A percentile compares a stretch with the other conserved stretches of the same genome.
Conservation (phyloP, 1,284 basidiomycete genomes). For the Filobasidium uniguttulatum region DNA sequence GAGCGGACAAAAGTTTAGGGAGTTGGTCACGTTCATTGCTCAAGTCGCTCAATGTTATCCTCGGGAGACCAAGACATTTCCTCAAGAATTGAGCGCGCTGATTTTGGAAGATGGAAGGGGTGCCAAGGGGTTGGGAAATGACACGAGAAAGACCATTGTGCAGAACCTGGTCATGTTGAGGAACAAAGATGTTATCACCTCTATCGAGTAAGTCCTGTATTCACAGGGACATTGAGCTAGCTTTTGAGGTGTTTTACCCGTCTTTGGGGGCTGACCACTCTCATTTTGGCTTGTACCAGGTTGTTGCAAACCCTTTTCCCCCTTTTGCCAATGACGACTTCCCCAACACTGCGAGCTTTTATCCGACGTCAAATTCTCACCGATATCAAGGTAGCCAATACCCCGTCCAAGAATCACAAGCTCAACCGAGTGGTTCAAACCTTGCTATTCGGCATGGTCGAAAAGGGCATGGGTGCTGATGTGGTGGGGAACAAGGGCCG, state of each 20-base stretch:
- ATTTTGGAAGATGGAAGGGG: slow-evolving; percentile 43
- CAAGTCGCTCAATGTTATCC: slow-evolving; percentile 83
- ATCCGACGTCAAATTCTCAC: slow-evolving; percentile 88
- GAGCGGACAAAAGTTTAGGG: slow-evolving; percentile 57
- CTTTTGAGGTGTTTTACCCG: no score
- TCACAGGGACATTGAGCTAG: no score
- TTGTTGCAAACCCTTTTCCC: slow-evolving; percentile 85
- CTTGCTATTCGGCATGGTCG: slow-evolving; percentile 90
- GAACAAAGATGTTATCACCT: slow-evolving; percentile 82
- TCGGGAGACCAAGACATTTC: slow-evolving; percentile 66
- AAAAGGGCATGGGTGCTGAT: slow-evolving; percentile 69
- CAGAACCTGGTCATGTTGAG: slow-evolving; percentile 84
- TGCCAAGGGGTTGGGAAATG: slow-evolving; percentile 56
- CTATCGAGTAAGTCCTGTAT: slow-evolving; percentile 62
- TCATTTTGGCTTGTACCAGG: slow-evolving; percentile 39
- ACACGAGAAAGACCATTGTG: slow-evolving; percentile 66
- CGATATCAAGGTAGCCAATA: slow-evolving; percentile 85
- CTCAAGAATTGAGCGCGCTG: slow-evolving; percentile 58
- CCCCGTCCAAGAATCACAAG: slow-evolving; percentile 81
- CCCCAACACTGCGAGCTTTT: slow-evolving; percentile 62
- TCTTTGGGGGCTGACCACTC: not conserved
- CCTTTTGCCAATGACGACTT: slow-evolving; percentile 77
- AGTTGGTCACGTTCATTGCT: slow-evolving; percentile 59
- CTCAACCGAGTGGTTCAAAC: slow-evolving; percentile 93
- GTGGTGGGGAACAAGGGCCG: slow-evolving; percentile 70